Conservation (phyloP, 768 basidiomycete genomes). For the Jaapia argillacea region DNA sequence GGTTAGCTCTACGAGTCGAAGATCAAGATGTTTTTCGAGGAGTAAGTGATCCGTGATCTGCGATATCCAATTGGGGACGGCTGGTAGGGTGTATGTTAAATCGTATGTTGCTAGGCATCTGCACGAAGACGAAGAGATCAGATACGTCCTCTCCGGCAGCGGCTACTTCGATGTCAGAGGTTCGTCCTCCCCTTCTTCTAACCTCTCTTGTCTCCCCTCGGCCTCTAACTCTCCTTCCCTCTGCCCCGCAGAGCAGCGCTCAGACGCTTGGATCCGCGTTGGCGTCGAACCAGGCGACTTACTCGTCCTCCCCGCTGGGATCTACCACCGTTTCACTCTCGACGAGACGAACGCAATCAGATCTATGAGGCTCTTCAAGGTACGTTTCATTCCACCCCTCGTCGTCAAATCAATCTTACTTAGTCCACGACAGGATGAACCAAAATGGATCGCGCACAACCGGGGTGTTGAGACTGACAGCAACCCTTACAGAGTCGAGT, state of each 20-base stretch:
- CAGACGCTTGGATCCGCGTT: conserved; percentile 76
- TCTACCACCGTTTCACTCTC: conserved; percentile 92
- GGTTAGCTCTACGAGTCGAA: conserved; percentile 85
- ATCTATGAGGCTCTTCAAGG: conserved; percentile 82
- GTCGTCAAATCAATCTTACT: neutral
- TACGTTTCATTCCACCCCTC: conserved; percentile 13
- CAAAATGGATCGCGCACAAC: conserved; percentile 81
- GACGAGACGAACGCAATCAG: conserved; percentile 66
- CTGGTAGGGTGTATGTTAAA: neutral
- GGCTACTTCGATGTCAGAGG: conserved; percentile 92
- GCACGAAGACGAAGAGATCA: conserved; percentile 95
- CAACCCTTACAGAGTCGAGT: conserved; percentile 53
- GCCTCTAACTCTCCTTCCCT: neutral
- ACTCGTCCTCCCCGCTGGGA: conserved; percentile 79
- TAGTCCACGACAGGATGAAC: conserved; percentile 56
- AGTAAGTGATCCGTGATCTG: conserved; percentile 46
- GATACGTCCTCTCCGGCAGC: conserved; percentile 78
- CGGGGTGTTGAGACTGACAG: conserved; percentile 49
- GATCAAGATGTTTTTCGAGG: conserved; percentile 75
- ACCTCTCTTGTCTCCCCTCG: neutral
- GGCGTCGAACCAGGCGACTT: conserved; percentile 72
- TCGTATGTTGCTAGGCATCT: conserved; percentile 48
- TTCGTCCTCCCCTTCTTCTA: conserved; percentile 21
- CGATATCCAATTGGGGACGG: neutral
- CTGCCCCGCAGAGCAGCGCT: conserved; percentile 39